Conservation (phyloP, 441 rosid genomes). For the Gossypium davidsonii region DNA sequence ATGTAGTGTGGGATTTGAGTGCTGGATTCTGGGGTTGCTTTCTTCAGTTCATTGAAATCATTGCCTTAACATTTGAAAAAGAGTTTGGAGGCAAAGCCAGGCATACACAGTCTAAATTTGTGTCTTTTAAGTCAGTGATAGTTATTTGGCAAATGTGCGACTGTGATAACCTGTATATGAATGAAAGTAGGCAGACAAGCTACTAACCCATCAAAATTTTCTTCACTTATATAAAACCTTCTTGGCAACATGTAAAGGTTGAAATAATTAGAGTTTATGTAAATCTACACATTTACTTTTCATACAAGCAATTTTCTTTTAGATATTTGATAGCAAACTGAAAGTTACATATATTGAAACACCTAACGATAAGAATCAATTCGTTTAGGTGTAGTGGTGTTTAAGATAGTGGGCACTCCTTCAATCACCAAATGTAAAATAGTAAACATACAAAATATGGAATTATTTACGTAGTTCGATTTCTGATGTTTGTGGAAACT, state of each 20-base stretch:
- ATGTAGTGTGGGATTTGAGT: background rate
- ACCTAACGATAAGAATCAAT: too few relatives aligned
- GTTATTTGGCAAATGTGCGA: conserved; percentile 1
- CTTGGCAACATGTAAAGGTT: too few relatives aligned
- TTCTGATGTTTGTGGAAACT: too few relatives aligned
- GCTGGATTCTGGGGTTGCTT: conserved; percentile 2
- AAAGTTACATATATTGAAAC: background rate
- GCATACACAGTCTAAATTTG: background rate
- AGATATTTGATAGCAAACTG: background rate
- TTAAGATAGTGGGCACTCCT: too few relatives aligned
- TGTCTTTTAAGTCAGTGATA: background rate
- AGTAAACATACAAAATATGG: too few relatives aligned
- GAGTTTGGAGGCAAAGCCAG: background rate
- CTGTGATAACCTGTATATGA: conserved; percentile 4
- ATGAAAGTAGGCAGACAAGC: background rate
- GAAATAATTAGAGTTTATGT: background rate
- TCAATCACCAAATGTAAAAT: too few relatives aligned
- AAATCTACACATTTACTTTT: background rate
- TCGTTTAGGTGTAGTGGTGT: too few relatives aligned
- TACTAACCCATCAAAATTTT: background rate
- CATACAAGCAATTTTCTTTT: background rate
- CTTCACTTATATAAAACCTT: background rate
- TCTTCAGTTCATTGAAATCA: background rate
- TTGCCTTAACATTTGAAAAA: background rate
- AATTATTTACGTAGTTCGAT: too few relatives aligned